phyloP scores from a whole-genome alignment of 2,329 filamentous ascomycete genomes.

The Raffaelea albimanens region DNA sequence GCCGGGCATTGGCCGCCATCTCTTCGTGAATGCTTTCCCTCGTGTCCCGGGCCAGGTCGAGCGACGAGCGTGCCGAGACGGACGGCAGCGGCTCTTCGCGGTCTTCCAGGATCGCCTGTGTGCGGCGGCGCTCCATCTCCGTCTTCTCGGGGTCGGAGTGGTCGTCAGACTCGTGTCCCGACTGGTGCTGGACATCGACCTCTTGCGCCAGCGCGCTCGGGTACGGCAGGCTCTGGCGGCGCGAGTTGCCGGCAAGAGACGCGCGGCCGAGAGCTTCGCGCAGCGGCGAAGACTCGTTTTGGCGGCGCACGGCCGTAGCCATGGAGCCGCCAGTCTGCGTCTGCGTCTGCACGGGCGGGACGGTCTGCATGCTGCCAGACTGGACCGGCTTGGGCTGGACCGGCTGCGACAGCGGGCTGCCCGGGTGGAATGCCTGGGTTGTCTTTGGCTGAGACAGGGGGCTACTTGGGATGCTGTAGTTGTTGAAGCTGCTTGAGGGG shows the following conservation, averaged over 20 bases:
- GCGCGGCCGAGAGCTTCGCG: slow-evolving; percentile 12
- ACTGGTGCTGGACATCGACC: neutral
- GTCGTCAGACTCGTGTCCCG: neutral
- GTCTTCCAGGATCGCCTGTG: neutral
- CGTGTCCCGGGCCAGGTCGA: neutral
- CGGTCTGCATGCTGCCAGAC: too few relatives aligned
- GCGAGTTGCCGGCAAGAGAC: slow-evolving; percentile 4
- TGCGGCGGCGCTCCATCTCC: neutral
- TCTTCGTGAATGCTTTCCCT: too few relatives aligned
- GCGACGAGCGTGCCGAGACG: neutral
- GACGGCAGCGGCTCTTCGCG: neutral
- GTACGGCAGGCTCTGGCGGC: slow-evolving; percentile 13
- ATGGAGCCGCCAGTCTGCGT: too few relatives aligned
- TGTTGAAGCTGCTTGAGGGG: too few relatives aligned
- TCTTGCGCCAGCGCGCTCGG: slow-evolving; percentile 7
- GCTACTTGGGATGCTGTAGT: slow-evolving; percentile 37
- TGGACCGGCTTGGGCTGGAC: too few relatives aligned
- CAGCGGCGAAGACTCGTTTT: slow-evolving; percentile 17
- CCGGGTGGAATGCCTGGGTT: too few relatives aligned
- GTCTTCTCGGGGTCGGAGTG: neutral
- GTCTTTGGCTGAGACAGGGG: too few relatives aligned
- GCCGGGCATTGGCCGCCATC: neutral
- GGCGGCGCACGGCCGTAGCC: slow-evolving; percentile 14
- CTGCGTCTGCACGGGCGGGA: too few relatives aligned
- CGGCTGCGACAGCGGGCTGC: too few relatives aligned